Base-by-base conservation (phyloP, 2,329 filamentous ascomycete species). In the Didymella pomorum region DNA sequence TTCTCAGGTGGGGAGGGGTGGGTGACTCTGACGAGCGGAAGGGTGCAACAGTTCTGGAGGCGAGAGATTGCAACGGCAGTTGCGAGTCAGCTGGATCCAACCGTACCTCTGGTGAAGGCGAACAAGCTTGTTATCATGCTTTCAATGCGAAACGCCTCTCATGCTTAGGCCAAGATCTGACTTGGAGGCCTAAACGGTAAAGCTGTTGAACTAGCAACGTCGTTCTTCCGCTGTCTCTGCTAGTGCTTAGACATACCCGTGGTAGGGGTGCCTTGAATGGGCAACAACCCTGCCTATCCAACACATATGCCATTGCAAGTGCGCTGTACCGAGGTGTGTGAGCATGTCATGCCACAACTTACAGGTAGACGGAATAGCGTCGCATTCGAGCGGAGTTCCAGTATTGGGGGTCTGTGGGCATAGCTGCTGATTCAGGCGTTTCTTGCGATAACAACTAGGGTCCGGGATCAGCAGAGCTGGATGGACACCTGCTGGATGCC, bases 111-210 rank as follows among this genome's bases (percentile, higher is more conserved):
- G 4, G 18, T 25, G 5, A 26, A 39, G 10, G 12, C n/a, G 6
- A 31, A 31, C 12, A 4, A 8, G 14, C 18, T 18, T 31, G 31
- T 18, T 31, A 46, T 20, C 16, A 35, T 39, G 35, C 35, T 18
- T 39, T 39, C 18, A 39, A 39, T 39, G 35, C 35, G 35, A 39
- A 9, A 53, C 20, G 16, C 31, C 11, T 31, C 18, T 25, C 16
- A 2, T 25, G 18, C 33, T 25, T 49, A 20, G 33, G 39, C 39
- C 10, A 43, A 52, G 49, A 14, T 35, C 49, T 52, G 49, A 33
- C 28, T 16, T 33, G 39, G 39, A 44, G 49, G 39, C 37, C 37
- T 52, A 20, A 52, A 6, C 28, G 49, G 39, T 33, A 18, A 43
- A 23, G 3, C 14, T 5, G 28, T n/a, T 18, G 20, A 14, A 23